Conservation (phyloP, 345 rosid species). For the Melaleuca alternifolia region DNA sequence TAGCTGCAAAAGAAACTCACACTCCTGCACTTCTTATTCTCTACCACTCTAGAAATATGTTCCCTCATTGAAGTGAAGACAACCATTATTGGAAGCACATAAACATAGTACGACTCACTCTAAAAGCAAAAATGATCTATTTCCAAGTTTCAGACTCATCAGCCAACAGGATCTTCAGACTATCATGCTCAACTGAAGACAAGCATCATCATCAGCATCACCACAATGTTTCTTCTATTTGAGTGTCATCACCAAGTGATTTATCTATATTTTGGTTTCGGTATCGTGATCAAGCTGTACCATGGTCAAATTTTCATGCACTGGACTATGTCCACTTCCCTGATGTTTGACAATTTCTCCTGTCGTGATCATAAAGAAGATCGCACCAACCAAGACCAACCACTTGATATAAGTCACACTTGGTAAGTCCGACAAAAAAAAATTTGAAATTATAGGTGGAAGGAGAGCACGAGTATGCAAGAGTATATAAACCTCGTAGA, state of each 20-base stretch:
- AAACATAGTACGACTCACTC: neutral
- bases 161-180: neutral
- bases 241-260: neutral
- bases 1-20: neutral
- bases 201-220: neutral
- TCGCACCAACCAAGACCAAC: neutral
- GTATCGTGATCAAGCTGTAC: neutral
- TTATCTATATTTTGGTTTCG: neutral
- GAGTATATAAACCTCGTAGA: too few relatives aligned
- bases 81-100: neutral
- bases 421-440: neutral
- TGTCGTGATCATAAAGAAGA: neutral
- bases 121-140: neutral
- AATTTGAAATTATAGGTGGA: neutral
- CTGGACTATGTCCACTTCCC: neutral
- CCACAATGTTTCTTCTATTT: neutral
- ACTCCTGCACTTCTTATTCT: neutral
- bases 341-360: neutral
- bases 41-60: neutral
- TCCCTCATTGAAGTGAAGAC: neutral
- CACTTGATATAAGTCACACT: neutral
- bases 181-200: neutral
- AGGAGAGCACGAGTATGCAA: neutral
- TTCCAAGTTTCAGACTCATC: neutral
- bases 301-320: neutral